These are phyloP conservation scores for Nelumbo lutea DNA, from an alignment of 164 flowering plant genomes.

Conservation along the genomic window DNA sequence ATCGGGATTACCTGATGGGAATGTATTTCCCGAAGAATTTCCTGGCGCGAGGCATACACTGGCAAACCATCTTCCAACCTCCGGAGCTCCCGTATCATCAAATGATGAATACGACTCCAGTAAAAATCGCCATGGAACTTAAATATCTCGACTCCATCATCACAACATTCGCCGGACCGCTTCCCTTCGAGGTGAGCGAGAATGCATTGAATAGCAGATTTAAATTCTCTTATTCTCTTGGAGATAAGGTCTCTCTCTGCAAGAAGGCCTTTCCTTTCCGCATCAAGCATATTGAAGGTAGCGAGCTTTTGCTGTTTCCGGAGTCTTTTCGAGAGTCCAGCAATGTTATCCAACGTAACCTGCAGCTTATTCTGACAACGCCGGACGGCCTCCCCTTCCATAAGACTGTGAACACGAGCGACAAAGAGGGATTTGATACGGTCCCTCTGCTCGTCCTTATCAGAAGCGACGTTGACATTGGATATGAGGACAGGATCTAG, in stretches of 20 bases:
- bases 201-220: slow-evolving; percentile 47
- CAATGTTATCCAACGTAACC: slow-evolving; percentile 26
- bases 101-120: slow-evolving; percentile 44
- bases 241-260: slow-evolving; percentile 38
- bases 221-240: slow-evolving; percentile 56
- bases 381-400: slow-evolving; percentile 33
- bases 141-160: slow-evolving; percentile 22
- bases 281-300: slow-evolving; percentile 4
- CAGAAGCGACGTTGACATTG: slow-evolving; percentile 31
- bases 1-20: slow-evolving; percentile 44
- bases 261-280: slow-evolving; percentile 29
- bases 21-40: slow-evolving; percentile 40
- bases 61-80: slow-evolving; percentile 77
- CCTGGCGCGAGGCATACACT: slow-evolving; percentile 44
- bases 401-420: slow-evolving; percentile 15
- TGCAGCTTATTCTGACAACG: slow-evolving; percentile 32
- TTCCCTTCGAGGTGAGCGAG: slow-evolving; percentile 31
- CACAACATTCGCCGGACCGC: not conserved
- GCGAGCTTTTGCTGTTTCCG: not conserved
- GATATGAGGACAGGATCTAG: slow-evolving; percentile 30
- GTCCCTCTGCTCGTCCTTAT: slow-evolving; percentile 41
- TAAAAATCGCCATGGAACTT: slow-evolving; percentile 24
- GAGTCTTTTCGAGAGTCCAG: slow-evolving; percentile 6
- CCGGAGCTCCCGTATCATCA: slow-evolving; percentile 56
- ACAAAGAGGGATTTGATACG: slow-evolving; percentile 37